Base-by-base conservation (phyloP, 2,329 filamentous ascomycete species). In the Arthroderma sp. region DNA sequence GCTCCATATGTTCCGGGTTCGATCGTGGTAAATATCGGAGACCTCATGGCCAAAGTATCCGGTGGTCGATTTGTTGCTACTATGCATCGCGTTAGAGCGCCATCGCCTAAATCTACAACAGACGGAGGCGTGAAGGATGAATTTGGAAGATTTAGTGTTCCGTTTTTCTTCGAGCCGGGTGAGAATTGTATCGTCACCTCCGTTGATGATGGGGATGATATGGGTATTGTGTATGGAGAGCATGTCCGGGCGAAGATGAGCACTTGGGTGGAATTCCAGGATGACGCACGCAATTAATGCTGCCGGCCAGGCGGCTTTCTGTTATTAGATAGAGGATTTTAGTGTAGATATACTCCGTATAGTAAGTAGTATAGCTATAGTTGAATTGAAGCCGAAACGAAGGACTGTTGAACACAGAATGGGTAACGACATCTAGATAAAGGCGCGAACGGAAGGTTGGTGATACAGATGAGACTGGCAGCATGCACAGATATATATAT, bases 111-210 rank as follows among this genome's bases (percentile, higher is more conserved):
- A 22, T 37, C 8, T 38, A 27, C n/a, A 27, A 37, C 29, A 27
- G 9, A n/a, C 30, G 36, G 10, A 15, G 55, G 56, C 5, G 50
- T 54, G 37, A 22, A 22, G 15, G 15, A 22, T 22, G 15, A 22
- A 22, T 22, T 22, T 22, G 62, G 61, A 1, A 54, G 65, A 11
- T 66, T 66, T 44, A 68, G 65, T 40, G 64, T 70, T 29, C 68
- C 67, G 1, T 71, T 70, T 53, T 71, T 71, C 54, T 70, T 70
- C 48, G 66, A 70, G 54, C 68, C 67, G 1, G 67, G 66, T 3
- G 59, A 66, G 50, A 48, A 58, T 10, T 68, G 66, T 53, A 48
- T 66, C 11, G 59, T 70, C 6, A 51, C 54, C 42, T 60, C 61
- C 37, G 54, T 70, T 8, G 59, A 61, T 51, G 60, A 55, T 6